These are phyloP conservation scores for Hirsutella rhossiliensis DNA, from an alignment of 2,329 filamentous ascomycete species.

Conservation along the genomic window DNA sequence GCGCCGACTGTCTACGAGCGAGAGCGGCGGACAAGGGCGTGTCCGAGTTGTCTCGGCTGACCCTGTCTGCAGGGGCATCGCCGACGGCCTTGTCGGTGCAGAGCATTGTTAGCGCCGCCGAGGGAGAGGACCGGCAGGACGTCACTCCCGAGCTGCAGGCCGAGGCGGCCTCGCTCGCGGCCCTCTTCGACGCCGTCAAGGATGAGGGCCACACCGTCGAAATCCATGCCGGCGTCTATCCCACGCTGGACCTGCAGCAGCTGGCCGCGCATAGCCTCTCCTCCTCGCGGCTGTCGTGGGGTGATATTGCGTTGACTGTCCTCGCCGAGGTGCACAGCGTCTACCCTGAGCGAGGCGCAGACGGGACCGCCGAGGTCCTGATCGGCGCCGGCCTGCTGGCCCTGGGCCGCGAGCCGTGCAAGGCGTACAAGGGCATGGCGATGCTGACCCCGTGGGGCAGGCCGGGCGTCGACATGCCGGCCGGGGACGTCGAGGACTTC, in stretches of 20 bases:
- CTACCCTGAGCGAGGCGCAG: slow-evolving; percentile 46
- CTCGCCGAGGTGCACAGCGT: slow-evolving; percentile 60
- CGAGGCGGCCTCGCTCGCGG: slow-evolving; percentile 8
- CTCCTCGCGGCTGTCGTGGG: slow-evolving; percentile 28
- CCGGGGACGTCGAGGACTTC: slow-evolving; percentile 19
- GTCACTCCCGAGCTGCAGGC: slow-evolving; percentile 7
- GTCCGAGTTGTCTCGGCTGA: slow-evolving; percentile 8
- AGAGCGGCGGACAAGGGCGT: slow-evolving; percentile 4
- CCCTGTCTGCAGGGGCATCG: slow-evolving; percentile 62
- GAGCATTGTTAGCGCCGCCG: slow-evolving; percentile 8
- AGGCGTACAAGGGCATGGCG: slow-evolving; percentile 60
- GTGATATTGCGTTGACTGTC: slow-evolving; percentile 53
- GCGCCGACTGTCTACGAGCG: slow-evolving; percentile 9
- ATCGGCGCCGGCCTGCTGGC: slow-evolving; percentile 58
- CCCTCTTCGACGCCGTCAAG: slow-evolving; percentile 14
- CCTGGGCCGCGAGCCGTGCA: slow-evolving; percentile 63
- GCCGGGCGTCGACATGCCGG: slow-evolving; percentile 16
- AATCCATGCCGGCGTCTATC: slow-evolving; percentile 67
- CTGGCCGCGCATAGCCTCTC: slow-evolving; percentile 54
- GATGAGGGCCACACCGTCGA: slow-evolving; percentile 40
- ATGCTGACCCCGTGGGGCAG: slow-evolving; percentile 48
- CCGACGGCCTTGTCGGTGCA: slow-evolving; percentile 44
- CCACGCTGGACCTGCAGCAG: slow-evolving; percentile 67
- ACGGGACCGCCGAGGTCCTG: slow-evolving; percentile 46
- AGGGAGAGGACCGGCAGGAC: slow-evolving; percentile 3